phyloP scores from a whole-genome alignment of 768 basidiomycete genomes.

The Vararia minispora region DNA sequence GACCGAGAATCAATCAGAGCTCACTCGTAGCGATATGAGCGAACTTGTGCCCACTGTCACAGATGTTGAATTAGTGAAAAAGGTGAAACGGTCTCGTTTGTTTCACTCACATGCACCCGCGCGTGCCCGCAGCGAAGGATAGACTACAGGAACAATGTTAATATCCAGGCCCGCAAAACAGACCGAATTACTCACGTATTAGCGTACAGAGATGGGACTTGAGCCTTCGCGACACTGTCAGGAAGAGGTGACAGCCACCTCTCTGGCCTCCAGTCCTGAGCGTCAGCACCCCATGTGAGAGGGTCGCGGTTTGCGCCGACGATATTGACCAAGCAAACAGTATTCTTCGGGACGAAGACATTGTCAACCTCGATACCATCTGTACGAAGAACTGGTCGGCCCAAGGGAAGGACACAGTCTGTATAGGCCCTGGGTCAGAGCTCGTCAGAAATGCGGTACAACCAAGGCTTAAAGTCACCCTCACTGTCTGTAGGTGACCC shows the following conservation, averaged over 20 bases:
- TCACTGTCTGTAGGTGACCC: too few species aligned
- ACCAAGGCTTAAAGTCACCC: too few species aligned
- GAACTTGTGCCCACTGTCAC: constrained; percentile 12
- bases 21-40: constrained; percentile 10
- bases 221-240: background rate
- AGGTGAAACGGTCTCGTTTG: too few species aligned
- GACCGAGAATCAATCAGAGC: too few species aligned
- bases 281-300: constrained; percentile 11
- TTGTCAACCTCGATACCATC: too few species aligned
- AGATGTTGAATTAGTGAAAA: too few species aligned
- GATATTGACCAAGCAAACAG: constrained; percentile 5
- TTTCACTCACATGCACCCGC: constrained; percentile 11
- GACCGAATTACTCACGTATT: background rate
- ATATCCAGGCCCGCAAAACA: background rate
- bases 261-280: constrained; percentile 13
- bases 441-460: too few species aligned
- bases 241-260: constrained; percentile 7
- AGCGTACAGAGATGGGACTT: constrained; percentile 5
- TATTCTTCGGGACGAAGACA: background rate
- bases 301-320: constrained; percentile 3
- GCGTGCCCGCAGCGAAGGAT: constrained; percentile 9
- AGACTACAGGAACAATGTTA: constrained; percentile 1
- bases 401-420: too few species aligned
- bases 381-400: too few species aligned
- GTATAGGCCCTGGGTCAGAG: too few species aligned